phyloP scores from a whole-genome alignment of 2,329 filamentous ascomycete genomes.

The Penicillium palitans region DNA sequence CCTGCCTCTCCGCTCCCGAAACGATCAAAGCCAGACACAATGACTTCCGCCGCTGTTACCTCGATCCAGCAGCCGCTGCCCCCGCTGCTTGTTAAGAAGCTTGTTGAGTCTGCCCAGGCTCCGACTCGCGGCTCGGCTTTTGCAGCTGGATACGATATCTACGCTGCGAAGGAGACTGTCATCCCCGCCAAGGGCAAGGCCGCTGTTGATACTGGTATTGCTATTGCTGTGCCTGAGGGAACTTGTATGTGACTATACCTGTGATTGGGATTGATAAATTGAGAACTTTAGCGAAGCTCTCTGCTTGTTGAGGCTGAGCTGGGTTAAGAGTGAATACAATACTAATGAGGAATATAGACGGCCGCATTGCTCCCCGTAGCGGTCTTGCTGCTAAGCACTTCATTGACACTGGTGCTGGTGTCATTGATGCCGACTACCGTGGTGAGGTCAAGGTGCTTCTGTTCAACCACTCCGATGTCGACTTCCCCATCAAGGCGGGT shows the following conservation, averaged over 20 bases:
- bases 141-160: conserved; percentile 92
- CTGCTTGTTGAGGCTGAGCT: background rate
- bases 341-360: conserved; percentile 61
- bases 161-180: conserved; percentile 69
- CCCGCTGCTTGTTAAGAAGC: conserved; percentile 83
- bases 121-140: conserved; percentile 87
- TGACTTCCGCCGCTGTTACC: conserved; percentile 37
- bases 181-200: conserved; percentile 82
- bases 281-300: background rate
- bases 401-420: conserved; percentile 93
- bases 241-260: conserved; percentile 66
- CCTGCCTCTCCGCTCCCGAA: conserved; percentile 76
- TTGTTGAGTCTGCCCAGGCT: conserved; percentile 73
- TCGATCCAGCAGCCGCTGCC: conserved; percentile 50
- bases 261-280: background rate
- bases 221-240: conserved; percentile 83
- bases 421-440: conserved; percentile 97
- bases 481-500: conserved; percentile 79
- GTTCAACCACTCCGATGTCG: conserved; percentile 83
- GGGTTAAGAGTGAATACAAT: background rate
- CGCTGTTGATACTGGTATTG: conserved; percentile 86
- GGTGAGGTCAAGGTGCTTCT: conserved; percentile 91
- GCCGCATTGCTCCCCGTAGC: conserved; percentile 85
- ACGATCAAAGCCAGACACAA: conserved; percentile 65
- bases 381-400: conserved; percentile 90